Percentiles rank a stretch among this genome's conserved stretches.
These are phyloP conservation scores for Alternaria atra DNA, from an alignment of 2,329 filamentous ascomycete species.

Conservation along the genomic window DNA sequence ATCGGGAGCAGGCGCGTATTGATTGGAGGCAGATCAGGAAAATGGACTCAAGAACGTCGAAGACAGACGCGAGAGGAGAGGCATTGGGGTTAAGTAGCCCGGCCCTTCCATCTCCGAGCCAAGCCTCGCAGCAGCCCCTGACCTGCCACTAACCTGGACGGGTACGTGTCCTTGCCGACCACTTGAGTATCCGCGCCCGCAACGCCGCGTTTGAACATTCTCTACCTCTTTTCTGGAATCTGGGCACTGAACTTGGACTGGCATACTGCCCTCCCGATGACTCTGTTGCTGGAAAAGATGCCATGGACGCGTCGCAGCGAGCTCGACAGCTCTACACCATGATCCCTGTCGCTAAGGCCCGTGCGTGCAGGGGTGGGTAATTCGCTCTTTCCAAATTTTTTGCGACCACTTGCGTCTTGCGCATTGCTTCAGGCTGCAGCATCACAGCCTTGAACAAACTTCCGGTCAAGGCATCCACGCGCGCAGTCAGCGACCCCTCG, in stretches of 20 bases:
- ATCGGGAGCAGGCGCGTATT: conserved; percentile 43
- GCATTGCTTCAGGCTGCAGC: conserved; percentile 35
- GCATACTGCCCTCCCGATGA: not conserved
- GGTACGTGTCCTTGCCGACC: conserved; percentile 26
- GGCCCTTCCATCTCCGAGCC: conserved; percentile 31
- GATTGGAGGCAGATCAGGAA: conserved; percentile 48
- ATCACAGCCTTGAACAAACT: conserved; percentile 10
- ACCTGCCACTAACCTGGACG: conserved; percentile 29
- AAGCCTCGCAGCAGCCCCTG: conserved; percentile 40
- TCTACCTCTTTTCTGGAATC: not conserved
- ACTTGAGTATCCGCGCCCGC: conserved; percentile 13
- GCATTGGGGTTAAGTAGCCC: conserved; percentile 32
- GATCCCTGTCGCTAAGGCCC: conserved; percentile 20
- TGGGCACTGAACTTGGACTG: not conserved
- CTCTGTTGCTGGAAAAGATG: not conserved
- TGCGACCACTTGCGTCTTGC: conserved; percentile 31
- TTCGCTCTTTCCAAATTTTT: conserved; percentile 28
- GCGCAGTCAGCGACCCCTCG: not conserved
- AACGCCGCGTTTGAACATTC: not conserved
- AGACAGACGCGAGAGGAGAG: conserved; percentile 30
- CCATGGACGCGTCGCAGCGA: conserved; percentile 6
- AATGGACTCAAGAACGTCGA: conserved; percentile 28
- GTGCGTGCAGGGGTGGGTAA: conserved; percentile 19
- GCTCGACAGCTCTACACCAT: conserved; percentile 8
- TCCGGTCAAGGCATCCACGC: conserved; percentile 2